phyloP scores from a whole-genome alignment of 441 rosid genomes.

The Mallotus repandus region DNA sequence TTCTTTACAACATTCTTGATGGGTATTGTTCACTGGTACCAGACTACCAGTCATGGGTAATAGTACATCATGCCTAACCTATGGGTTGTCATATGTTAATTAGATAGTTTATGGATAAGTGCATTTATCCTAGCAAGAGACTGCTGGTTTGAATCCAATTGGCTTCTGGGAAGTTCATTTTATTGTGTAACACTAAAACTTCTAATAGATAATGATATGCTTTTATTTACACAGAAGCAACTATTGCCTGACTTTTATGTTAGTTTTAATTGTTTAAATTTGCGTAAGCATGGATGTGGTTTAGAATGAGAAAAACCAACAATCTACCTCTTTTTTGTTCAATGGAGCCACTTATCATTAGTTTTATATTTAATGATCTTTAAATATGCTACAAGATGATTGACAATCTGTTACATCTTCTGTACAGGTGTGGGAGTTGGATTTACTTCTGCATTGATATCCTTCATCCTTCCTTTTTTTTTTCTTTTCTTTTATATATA shows the following conservation, averaged over 20 bases:
- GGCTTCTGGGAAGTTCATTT: neutral
- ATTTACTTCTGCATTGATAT: conserved; percentile 93
- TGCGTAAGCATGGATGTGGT: neutral
- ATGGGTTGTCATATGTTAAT: neutral
- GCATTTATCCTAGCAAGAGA: neutral
- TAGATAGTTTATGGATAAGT: neutral
- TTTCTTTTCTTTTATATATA: no score
- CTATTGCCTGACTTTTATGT: neutral
- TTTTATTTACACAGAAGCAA: neutral
- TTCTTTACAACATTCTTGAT: neutral
- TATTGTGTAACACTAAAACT: neutral
- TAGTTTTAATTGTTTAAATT: neutral
- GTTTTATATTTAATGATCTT: neutral
- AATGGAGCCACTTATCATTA: neutral
- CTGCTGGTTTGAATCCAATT: neutral
- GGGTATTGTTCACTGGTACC: neutral
- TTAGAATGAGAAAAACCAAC: neutral
- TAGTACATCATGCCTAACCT: neutral
- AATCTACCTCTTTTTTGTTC: neutral
- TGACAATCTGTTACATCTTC: conserved; percentile 31
- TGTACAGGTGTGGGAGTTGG: conserved; percentile 97
- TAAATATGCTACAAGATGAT: conserved; percentile 9
- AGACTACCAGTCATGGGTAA: neutral
- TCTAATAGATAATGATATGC: neutral
- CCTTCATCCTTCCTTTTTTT: conserved; percentile 42